phyloP scores from a whole-genome alignment of 352 stramenopile species.

The Phytopythium chamaehyphon region DNA sequence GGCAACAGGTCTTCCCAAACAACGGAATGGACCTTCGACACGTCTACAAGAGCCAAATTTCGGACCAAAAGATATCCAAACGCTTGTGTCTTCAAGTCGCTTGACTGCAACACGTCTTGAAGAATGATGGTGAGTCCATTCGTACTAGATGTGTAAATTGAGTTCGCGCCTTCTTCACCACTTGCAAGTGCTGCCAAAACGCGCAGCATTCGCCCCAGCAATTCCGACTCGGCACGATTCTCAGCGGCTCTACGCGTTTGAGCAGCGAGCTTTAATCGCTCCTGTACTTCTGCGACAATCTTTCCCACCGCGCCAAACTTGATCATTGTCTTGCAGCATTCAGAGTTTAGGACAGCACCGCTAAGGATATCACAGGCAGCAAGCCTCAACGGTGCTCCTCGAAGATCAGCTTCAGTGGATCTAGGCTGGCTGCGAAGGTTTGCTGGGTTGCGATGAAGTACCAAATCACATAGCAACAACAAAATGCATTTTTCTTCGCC shows the following conservation, averaged over 20 bases:
- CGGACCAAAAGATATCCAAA: conserved; percentile 43
- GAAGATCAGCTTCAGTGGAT: not conserved
- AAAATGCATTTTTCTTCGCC: conserved; percentile 1
- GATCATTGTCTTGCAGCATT: conserved; percentile 42
- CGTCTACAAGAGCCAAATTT: conserved; percentile 54
- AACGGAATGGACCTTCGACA: conserved; percentile 47
- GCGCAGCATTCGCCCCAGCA: conserved; percentile 36
- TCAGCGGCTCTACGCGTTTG: conserved; percentile 34
- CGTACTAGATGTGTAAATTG: conserved; percentile 28
- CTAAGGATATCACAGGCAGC: conserved; percentile 42
- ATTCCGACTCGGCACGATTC: conserved; percentile 19
- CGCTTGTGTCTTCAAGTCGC: conserved; percentile 16
- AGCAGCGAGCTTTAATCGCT: conserved; percentile 24
- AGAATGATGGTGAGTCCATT: conserved; percentile 34
- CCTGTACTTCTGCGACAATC: conserved; percentile 31
- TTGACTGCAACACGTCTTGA: conserved; percentile 40
- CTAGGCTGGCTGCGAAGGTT: not conserved
- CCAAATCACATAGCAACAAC: conserved; percentile 3
- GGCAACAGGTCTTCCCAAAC: conserved; percentile 54
- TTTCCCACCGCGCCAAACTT: conserved; percentile 37
- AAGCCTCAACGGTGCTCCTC: conserved; percentile 21
- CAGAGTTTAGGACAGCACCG: conserved; percentile 35
- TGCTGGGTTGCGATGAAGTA: not conserved
- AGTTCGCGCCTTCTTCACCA: conserved; percentile 37
- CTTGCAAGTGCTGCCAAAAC: conserved; percentile 39